These are phyloP conservation scores for Penicillium soppii DNA, from an alignment of 495 filamentous ascomycete species.

Conservation along the genomic window DNA sequence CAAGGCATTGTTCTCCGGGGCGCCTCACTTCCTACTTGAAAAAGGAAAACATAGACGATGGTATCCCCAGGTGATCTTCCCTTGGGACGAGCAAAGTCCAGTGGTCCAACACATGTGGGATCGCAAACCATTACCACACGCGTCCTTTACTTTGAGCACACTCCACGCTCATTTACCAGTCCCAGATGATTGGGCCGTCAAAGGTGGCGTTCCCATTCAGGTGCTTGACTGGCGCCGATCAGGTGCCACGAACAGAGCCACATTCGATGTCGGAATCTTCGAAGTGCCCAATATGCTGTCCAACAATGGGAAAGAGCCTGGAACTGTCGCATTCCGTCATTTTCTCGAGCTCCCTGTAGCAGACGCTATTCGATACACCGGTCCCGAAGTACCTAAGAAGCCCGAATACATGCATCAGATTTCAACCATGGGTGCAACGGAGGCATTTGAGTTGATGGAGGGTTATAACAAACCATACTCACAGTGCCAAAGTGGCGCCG, in stretches of 20 bases:
- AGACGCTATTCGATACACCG: constrained; percentile 52
- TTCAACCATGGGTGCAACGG: constrained; percentile 27
- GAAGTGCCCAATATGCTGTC: constrained; percentile 75
- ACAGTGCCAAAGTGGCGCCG: constrained; percentile 31
- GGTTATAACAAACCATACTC: constrained; percentile 34
- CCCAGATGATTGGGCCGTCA: constrained; percentile 37
- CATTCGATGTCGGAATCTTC: constrained; percentile 56
- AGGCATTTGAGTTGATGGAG: constrained; percentile 40
- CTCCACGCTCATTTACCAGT: constrained; percentile 46
- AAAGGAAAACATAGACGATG: constrained; percentile 52
- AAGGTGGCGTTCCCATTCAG: constrained; percentile 28
- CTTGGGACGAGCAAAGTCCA: constrained; percentile 63
- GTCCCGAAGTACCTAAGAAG: constrained; percentile 27
- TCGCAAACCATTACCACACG: constrained; percentile 44
- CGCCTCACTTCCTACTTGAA: constrained; percentile 65
- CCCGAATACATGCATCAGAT: constrained; percentile 33
- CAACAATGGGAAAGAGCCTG: constrained; percentile 66
- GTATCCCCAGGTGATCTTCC: constrained; percentile 66
- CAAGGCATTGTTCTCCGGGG: constrained; percentile 72
- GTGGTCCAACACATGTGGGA: constrained; percentile 63
- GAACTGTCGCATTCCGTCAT: constrained; percentile 72
- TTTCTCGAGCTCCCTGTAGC: constrained; percentile 68
- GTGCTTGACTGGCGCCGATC: constrained; percentile 25
- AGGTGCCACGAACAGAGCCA: constrained; percentile 43
- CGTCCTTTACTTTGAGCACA: constrained; percentile 48